Base-by-base conservation (phyloP, 2,329 filamentous ascomycete genomes). In the Alternaria longipes region DNA sequence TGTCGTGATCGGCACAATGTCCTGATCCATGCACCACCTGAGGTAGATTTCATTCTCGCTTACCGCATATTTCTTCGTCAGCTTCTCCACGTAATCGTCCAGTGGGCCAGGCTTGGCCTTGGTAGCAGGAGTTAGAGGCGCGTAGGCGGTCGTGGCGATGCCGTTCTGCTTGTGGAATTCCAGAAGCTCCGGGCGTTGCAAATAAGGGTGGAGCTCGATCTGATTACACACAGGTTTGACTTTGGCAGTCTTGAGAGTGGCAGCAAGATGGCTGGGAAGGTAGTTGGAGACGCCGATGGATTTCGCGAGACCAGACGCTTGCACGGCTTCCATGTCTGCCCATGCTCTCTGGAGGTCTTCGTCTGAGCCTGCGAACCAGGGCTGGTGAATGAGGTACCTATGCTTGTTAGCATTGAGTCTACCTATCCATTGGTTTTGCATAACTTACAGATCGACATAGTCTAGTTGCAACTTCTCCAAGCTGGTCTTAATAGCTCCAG, bases 181-280 rank as follows among this genome's bases (percentile, higher is more conserved):
- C 8, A 89, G 76, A 28, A 91, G 78, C 18, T 85, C 81, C 2
- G 80, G 79, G 72, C 87, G 89, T 73, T 90, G 89, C 11, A 91
- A 82, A 69, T 89, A 90, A 2, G 89, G 88, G 74, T 91, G 88
- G 53, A 87, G 87, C 74, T 91, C 89, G 64, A 91, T 87, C 78
- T 91, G 89, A 78, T 91, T 91, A 67, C 85, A 84, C 2, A 86
- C 86, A 1, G 89, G 89, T 1, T 81, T 78, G 11, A 88, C 81
- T 40, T 79, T 83, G n/a, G 85, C 84, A 0, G 80, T 82, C 55
- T 83, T 82, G 54, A 87, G 77, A 20, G 85, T 83, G 11, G 82
- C 81, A 46, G 87, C 82, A 18, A 90, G 79, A 60, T 90, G 84
- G 22, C 78, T 73, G 24, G 84, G 81, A 6, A 85, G 76, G 74